A percentile compares a stretch with the other conserved stretches of the same genome.
These are phyloP conservation scores for Aphanoascus verrucosus DNA, from an alignment of 2,329 filamentous ascomycete species.

Conservation along the genomic window DNA sequence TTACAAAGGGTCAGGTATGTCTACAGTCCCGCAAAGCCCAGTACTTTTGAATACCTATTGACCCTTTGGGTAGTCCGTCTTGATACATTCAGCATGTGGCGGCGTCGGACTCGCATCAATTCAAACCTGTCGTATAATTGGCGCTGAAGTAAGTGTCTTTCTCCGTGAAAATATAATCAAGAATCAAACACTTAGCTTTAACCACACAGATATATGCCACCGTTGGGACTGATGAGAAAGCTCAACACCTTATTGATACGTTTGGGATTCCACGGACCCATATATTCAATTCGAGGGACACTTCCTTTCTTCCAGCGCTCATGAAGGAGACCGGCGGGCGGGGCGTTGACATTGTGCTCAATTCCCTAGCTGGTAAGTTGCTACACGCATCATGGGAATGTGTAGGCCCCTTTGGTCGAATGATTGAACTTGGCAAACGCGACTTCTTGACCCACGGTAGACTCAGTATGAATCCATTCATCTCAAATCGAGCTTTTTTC, in stretches of 20 bases:
- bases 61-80: conserved; percentile 11
- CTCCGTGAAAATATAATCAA: background rate
- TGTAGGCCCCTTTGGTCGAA: conserved; percentile 19
- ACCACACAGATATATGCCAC: conserved; percentile 15
- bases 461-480: conserved; percentile 17
- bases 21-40: background rate
- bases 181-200: conserved; percentile 4
- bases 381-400: conserved; percentile 22
- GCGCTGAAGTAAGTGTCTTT: conserved; percentile 7
- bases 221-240: conserved; percentile 20
- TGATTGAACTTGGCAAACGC: conserved; percentile 21
- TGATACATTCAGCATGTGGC: conserved; percentile 23
- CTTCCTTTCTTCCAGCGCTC: conserved; percentile 17
- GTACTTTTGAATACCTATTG: background rate
- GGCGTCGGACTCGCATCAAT: conserved; percentile 20
- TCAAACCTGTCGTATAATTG: conserved; percentile 16
- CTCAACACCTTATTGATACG: conserved; percentile 15
- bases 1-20: conserved; percentile 13
- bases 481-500: conserved; percentile 14
- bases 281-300: conserved; percentile 22
- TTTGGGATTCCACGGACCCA: conserved; percentile 16
- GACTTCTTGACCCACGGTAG: conserved; percentile 15
- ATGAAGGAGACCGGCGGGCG: conserved; percentile 17
- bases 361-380: conserved; percentile 23
- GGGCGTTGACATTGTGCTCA: conserved; percentile 24